These are phyloP conservation scores for Elongisporangium undulatum DNA, from an alignment of 352 stramenopile genomes.

Conservation along the genomic window DNA sequence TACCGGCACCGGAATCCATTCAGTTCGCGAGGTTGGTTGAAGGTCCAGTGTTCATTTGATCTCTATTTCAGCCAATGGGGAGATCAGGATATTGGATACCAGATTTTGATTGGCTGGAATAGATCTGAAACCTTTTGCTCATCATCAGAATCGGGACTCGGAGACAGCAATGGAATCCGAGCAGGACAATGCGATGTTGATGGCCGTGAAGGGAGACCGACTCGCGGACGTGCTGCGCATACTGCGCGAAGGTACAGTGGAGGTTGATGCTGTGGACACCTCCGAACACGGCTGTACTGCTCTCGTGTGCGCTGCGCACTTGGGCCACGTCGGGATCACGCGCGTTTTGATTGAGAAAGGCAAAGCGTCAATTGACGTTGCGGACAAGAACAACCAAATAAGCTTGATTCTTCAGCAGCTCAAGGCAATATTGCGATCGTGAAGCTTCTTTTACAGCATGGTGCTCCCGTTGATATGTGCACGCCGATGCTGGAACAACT, in stretches of 20 bases:
- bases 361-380: neutral
- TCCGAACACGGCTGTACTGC: neutral
- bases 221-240: neutral
- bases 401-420: neutral
- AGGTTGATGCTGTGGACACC: neutral
- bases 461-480: too few species aligned
- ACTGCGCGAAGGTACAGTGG: neutral
- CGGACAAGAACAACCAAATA: neutral
- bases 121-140: neutral
- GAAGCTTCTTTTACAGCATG: too few species aligned
- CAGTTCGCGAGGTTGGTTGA: neutral
- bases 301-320: neutral
- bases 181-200: neutral
- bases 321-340: neutral
- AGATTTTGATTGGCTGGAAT: neutral
- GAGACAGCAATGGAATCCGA: neutral
- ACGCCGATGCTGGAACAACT: neutral
- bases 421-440: too few species aligned
- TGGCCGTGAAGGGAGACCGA: neutral
- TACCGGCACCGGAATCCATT: neutral
- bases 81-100: neutral
- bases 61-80: neutral
- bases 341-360: neutral
- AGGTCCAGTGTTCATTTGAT: neutral
- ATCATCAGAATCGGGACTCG: neutral